Base-by-base conservation (phyloP, 2,329 filamentous ascomycete species). In the Xylariaceae sp. region DNA sequence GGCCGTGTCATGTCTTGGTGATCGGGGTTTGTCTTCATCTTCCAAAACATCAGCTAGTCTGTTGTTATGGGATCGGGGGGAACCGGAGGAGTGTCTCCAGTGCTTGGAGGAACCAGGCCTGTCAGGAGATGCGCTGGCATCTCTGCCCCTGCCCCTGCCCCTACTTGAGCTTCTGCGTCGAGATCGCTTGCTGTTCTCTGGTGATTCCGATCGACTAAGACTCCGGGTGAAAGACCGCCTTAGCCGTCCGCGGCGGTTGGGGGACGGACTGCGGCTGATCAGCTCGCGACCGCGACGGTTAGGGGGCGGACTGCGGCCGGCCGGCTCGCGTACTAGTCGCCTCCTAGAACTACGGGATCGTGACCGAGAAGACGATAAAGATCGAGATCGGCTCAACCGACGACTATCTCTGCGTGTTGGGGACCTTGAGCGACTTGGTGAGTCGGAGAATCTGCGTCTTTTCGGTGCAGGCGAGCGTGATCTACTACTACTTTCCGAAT, bases 11-110 rank as follows among this genome's bases (percentile, higher is more conserved):
- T 69, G 64, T 67, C 65, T 71, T 58, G 70, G 63, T 63, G 74
- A 66, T 71, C 63, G 69, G 61, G 68, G 67, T 74, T 74, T 78
- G 69, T 75, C 73, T 74, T 78, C 72, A 75, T 76, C 73, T 73
- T 77, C 75, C 69, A 74, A 79, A 80, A 73, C 74, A 84, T 87
- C 83, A 86, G 80, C 82, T 71, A 78, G 79, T 74, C 76, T 82
- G 73, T 78, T 52, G 55, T 49, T 39, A 76, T 75, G 79, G 69
- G 72, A 71, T 71, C 76, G 77, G 72, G 79, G 76, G 69, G 82
- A 81, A 70, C 76, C 76, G 62, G 81, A 81, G 62, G 82, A 83
- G 63, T 76, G 76, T 70, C 78, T 82, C 65, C 76, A 77, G 70
- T 79, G 80, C 63, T 76, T 78, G 61, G 73, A 73, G 61, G 66